Evolutionary conservation across 352 stramenopile species (phyloP).

Genomic region (Phytophthora ramorum): DNA sequence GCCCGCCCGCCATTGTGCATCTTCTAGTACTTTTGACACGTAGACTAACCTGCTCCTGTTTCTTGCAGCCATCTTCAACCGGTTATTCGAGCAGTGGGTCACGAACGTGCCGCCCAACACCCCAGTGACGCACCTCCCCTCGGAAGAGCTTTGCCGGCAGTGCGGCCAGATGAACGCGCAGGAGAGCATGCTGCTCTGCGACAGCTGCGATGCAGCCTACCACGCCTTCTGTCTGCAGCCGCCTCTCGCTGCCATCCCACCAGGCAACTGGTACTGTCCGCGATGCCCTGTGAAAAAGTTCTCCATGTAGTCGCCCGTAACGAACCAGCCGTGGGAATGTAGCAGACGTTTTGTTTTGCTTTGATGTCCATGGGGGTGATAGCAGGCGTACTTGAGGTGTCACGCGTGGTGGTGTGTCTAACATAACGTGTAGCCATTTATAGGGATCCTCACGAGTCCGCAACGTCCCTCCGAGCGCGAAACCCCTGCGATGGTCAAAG

Average conservation of each 20-base stretch:
- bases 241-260: slow-evolving; percentile 63
- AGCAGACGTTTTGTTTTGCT: slow-evolving; percentile 15
- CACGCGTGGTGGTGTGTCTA: neutral
- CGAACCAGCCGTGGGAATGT: slow-evolving; percentile 6
- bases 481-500: slow-evolving; percentile 31
- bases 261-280: slow-evolving; percentile 84
- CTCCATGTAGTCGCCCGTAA: slow-evolving; percentile 24
- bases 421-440: slow-evolving; percentile 29
- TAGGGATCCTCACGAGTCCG: slow-evolving; percentile 19
- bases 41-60: neutral
- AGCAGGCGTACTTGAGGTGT: neutral
- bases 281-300: slow-evolving; percentile 67
- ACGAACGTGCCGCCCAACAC: slow-evolving; percentile 59
- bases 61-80: slow-evolving; percentile 73
- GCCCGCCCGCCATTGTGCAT: neutral
- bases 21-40: neutral
- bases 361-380: neutral
- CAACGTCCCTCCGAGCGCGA: slow-evolving; percentile 21
- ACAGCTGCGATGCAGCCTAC: slow-evolving; percentile 87
- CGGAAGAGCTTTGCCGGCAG: slow-evolving; percentile 74
- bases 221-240: slow-evolving; percentile 84
- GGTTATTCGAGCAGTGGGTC: slow-evolving; percentile 84
- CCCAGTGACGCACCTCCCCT: slow-evolving; percentile 53
- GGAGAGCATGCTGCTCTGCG: slow-evolving; percentile 84
- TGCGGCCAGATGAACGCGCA: slow-evolving; percentile 70